Evolutionary conservation across 352 stramenopile genomes (phyloP).

Genomic region (Elongisporangium senticosum): DNA sequence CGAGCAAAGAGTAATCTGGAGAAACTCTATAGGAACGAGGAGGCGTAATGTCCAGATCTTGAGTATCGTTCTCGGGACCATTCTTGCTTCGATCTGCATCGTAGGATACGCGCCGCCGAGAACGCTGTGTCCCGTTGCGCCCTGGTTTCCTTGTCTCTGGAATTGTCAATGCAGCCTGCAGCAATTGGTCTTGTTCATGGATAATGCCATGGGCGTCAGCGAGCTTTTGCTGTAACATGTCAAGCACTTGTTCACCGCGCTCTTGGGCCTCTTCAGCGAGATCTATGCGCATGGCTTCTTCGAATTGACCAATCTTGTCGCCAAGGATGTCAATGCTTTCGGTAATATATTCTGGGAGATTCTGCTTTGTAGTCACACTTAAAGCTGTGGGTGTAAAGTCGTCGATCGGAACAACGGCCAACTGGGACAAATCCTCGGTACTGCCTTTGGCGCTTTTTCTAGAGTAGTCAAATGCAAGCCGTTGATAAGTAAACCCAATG

Average conservation of each 20-base stretch:
- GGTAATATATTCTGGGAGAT: conserved; percentile 45
- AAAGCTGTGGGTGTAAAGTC: conserved; percentile 59
- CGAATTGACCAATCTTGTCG: conserved; percentile 46
- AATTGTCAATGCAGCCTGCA: conserved; percentile 49
- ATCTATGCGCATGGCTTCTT: conserved; percentile 51
- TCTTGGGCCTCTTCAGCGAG: conserved; percentile 20
- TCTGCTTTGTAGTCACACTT: conserved; percentile 59
- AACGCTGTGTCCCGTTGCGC: neutral
- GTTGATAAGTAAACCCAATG: neutral
- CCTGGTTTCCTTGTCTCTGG: conserved; percentile 3
- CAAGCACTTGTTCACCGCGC: conserved; percentile 21
- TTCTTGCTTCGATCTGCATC: neutral
- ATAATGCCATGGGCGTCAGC: conserved; percentile 59
- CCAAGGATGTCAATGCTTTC: conserved; percentile 40
- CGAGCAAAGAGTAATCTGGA: conserved; percentile 14
- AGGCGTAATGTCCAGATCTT: conserved; percentile 4
- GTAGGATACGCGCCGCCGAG: neutral
- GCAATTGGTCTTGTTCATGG: conserved; percentile 57
- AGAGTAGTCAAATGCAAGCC: conserved; percentile 3
- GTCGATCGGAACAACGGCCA: conserved; percentile 53
- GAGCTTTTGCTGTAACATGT: conserved; percentile 53
- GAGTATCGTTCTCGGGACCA: neutral
- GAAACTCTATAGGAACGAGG: conserved; percentile 5
- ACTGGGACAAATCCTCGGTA: conserved; percentile 37
- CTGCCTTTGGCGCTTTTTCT: conserved; percentile 39